These are phyloP conservation scores for Beauveria scarabaeidicola DNA, from an alignment of 2,329 filamentous ascomycete species.

Conservation along the genomic window DNA sequence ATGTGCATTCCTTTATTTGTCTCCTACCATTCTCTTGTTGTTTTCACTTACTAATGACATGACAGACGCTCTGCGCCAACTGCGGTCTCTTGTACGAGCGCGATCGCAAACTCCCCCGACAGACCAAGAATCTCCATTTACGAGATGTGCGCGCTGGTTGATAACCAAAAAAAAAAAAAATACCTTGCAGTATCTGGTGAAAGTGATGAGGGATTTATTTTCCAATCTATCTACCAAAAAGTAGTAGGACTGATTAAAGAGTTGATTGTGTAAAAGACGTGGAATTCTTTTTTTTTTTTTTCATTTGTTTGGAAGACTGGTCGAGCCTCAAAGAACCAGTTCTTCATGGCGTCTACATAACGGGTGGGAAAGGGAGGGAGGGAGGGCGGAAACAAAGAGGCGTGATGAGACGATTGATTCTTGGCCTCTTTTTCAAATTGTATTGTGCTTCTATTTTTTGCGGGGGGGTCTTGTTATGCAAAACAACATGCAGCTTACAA, in stretches of 20 bases:
- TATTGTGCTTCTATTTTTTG: background rate
- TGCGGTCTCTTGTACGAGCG: slow-evolving; percentile 86
- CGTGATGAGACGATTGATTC: background rate
- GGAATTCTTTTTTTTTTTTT: slow-evolving; percentile 7
- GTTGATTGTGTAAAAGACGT: background rate
- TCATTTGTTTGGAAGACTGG: slow-evolving; percentile 15
- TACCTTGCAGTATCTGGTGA: background rate
- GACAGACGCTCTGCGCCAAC: slow-evolving; percentile 80
- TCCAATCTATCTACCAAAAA: background rate
- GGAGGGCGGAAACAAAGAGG: background rate
- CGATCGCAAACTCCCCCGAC: slow-evolving; percentile 66
- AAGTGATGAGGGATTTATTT: background rate
- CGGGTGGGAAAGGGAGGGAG: slow-evolving; percentile 1
- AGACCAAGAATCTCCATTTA: slow-evolving; percentile 33
- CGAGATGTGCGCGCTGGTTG: slow-evolving; percentile 25
- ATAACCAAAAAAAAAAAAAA: slow-evolving; percentile 11
- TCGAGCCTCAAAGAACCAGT: background rate
- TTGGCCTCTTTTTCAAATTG: background rate
- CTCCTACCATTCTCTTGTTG: background rate
- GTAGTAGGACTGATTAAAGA: background rate
- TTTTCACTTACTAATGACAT: slow-evolving; percentile 14
- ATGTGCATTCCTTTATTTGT: slow-evolving; percentile 31
- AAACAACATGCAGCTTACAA: background rate
- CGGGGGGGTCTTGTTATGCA: background rate
- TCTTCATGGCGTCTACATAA: slow-evolving; percentile 9